Base-by-base conservation (phyloP, 257 asterid genomes). In the Plantago elongata region DNA sequence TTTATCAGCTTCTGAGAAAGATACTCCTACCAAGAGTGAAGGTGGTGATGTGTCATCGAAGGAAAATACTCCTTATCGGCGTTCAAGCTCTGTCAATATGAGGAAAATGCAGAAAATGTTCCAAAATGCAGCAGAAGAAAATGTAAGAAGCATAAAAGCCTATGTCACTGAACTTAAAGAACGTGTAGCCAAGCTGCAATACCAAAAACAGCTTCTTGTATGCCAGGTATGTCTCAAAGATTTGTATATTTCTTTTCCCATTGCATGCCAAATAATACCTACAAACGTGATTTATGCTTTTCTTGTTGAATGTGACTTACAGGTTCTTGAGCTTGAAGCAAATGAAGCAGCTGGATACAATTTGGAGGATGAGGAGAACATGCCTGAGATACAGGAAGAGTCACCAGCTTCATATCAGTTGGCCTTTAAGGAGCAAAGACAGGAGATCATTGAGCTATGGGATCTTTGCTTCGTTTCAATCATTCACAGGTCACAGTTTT, bases 71-170 rank as follows among this genome's bases (percentile, higher is more conserved):
- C 98, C 96, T 2, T 85, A 85, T 54, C 73, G 93, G 60, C 95
- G 95, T 73, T 90, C 97, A 42, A 82, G 96, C 69, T 89, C 97
- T 63, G 98, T 90, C 48, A 90, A 90, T 74, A 88, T 90, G 96
- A 88, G 79, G 77, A 90, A 88, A 74, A 90, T 90, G 98, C 93
- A 90, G 75, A 86, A 81, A 73, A 90, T 90, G 98, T 90, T 90
- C 62, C 98, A 90, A 69, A 84, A 84, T 74, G 98, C 98, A 60
- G 98, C 98, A 60, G 98, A 90, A 80, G 98, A 90, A 80, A 90
- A 90, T 69, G 98, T 90, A 34, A 85, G 98, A 82, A 90, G 93
- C 81, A 90, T 90, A 71, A 88, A 83, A 78, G 69, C 98, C 9
- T 90, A 90, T 56, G 97, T 89, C 1, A 90, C 95, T 11, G 98